Evolutionary conservation across 139 green algal species (phyloP).

Genomic region (Picochlorum sp.): DNA sequence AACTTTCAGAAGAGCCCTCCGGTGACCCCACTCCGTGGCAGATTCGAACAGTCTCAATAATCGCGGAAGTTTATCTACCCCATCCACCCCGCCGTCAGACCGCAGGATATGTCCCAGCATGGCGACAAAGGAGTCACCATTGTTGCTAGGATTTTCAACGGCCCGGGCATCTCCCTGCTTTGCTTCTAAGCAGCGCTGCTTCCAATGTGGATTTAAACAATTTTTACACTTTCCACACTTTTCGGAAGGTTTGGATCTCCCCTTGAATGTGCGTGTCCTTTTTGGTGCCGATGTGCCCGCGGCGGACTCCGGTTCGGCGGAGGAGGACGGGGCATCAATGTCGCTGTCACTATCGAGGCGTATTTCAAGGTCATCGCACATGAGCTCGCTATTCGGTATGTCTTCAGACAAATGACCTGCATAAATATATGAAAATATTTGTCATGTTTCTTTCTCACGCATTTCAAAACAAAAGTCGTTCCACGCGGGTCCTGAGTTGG

Average conservation of each 20-base stretch:
- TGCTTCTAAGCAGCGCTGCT: constrained; percentile 19
- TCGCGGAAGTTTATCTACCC: constrained; percentile 7
- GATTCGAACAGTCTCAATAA: constrained; percentile 15
- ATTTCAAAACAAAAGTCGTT: no score
- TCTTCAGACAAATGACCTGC: no score
- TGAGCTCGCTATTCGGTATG: no score
- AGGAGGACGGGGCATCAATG: neutral
- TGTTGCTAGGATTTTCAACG: neutral
- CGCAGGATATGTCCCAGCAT: constrained; percentile 13
- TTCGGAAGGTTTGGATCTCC: constrained; percentile 2
- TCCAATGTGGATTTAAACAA: constrained; percentile 32
- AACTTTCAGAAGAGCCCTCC: constrained; percentile 17
- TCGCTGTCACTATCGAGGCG: neutral
- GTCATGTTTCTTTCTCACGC: no score
- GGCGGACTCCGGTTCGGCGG: no score
- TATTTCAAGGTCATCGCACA: no score
- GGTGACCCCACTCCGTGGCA: constrained; percentile 14
- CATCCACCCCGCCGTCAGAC: constrained; percentile 14
- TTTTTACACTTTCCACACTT: constrained; percentile 21
- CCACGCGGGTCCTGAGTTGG: no score
- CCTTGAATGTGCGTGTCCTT: neutral
- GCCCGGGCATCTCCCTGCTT: neutral
- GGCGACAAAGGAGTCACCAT: constrained; percentile 13
- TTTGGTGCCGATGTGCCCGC: neutral
- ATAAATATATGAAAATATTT: no score